Evolutionary conservation across 169 alveolate genomes (phyloP), one percentile per base, ranked within the genome.

Genomic region (Theileria parva): DNA sequence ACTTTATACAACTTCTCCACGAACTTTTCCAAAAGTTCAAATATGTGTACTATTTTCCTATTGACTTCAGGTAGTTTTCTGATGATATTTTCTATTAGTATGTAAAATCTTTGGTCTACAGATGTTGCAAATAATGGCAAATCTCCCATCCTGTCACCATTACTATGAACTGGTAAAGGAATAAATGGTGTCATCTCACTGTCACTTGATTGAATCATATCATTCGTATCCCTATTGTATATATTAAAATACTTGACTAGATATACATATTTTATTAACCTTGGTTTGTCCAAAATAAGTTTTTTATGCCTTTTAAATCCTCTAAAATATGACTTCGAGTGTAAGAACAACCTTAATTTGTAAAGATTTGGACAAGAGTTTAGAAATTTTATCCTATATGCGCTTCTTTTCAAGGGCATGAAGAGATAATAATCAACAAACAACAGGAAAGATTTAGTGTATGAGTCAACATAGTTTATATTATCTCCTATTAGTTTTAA

Each of bases 371-470:
- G 27, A 64, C 19, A 64, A 23, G 25, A 23, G 72, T 64, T 64
- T 17, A 64, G 72, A 64, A 64, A 64, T 12, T 37, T 64, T 11
- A 64, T 5, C 34, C 25, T 17, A 27, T 44, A 28, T 44, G 66
- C 64, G 6, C n/a, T 69, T 44, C 12, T 25, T 19, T 13, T 69
- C 23, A 50, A 51, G 11, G 77, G 77, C 11, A n/a, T 11, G n/a
- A 69, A 69, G 3, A 69, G 11, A n/a, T 69, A 28, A 27, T 69
- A 69, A 23, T 69, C 66, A 15, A 69, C 39, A 51, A 28, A 34
- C 23, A 69, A 28, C 39, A 69, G 66, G 5, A 69, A 19, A 7
- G 51, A 51, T 69, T 23, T 69, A 2, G 66, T n/a, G 11, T 69
- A 50, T 30, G 5, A 5, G 12, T 69, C 30, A 44, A 27, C 50